Evolutionary conservation across 164 flowering plant genomes (phyloP).

Genomic region (Brasenia schreberi): DNA sequence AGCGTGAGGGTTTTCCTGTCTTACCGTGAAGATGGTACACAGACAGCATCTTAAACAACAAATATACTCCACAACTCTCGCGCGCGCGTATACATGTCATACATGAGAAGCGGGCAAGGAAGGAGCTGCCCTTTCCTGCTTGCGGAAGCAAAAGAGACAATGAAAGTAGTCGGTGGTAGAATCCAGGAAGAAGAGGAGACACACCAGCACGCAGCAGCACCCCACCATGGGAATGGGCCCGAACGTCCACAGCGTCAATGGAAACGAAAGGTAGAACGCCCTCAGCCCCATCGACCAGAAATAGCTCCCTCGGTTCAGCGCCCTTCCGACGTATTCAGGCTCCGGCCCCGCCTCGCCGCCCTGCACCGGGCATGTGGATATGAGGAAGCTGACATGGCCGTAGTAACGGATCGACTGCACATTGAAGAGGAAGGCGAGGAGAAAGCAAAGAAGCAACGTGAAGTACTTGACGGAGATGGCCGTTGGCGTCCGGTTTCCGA

Average conservation of each 20-base stretch:
- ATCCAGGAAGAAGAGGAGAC: conserved; percentile 61
- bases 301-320: conserved; percentile 48
- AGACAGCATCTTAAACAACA: too few species aligned
- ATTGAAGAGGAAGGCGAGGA: conserved; percentile 63
- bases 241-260: conserved; percentile 19
- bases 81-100: background rate
- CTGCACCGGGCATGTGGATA: conserved; percentile 29
- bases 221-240: conserved; percentile 36
- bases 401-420: conserved; percentile 77
- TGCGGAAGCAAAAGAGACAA: background rate
- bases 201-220: conserved; percentile 36
- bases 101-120: background rate
- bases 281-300: conserved; percentile 83
- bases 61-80: background rate
- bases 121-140: background rate
- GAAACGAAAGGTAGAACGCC: conserved; percentile 42
- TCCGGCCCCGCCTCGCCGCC: conserved; percentile 16
- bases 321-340: conserved; percentile 39
- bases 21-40: too few species aligned
- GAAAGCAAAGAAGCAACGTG: conserved; percentile 55
- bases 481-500: conserved; percentile 33
- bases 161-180: conserved; percentile 24
- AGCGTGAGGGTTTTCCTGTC: too few species aligned
- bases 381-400: conserved; percentile 68
- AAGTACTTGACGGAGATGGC: conserved; percentile 49